These are phyloP conservation scores for Gossypium davidsonii DNA, from an alignment of 441 rosid species.

Conservation along the genomic window DNA sequence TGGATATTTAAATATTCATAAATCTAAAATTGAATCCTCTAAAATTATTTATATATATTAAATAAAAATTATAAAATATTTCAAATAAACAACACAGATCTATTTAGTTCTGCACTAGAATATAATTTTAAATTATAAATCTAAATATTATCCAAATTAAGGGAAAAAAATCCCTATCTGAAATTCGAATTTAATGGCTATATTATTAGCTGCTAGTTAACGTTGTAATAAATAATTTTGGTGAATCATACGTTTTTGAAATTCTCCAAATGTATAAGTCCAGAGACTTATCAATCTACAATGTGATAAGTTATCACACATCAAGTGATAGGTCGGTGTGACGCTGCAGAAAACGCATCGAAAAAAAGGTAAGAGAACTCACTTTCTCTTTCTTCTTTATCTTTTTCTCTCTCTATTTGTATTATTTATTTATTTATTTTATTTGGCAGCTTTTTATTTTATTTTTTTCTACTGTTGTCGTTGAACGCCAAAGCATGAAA, in stretches of 20 bases:
- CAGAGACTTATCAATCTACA: fast-evolving
- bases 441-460: slow-evolving; percentile 14
- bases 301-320: fast-evolving
- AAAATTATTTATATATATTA: too few species aligned
- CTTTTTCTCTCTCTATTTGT: slow-evolving; percentile 6
- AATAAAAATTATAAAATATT: too few species aligned
- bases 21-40: too few species aligned
- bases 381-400: slow-evolving; percentile 26
- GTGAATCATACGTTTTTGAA: background rate
- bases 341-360: slow-evolving; percentile 31
- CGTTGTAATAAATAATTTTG: background rate
- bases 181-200: too few species aligned
- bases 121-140: too few species aligned
- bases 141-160: too few species aligned
- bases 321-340: slow-evolving; percentile 26
- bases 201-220: too few species aligned
- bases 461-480: slow-evolving; percentile 21
- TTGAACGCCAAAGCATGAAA: slow-evolving; percentile 30
- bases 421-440: background rate
- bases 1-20: too few species aligned
- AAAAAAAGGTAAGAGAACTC: slow-evolving; percentile 31
- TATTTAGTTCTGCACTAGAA: too few species aligned
- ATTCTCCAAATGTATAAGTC: background rate
- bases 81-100: too few species aligned
- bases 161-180: too few species aligned